These are phyloP conservation scores for Colletotrichum euphorbiae DNA, from an alignment of 2,329 filamentous ascomycete genomes.

Conservation along the genomic window DNA sequence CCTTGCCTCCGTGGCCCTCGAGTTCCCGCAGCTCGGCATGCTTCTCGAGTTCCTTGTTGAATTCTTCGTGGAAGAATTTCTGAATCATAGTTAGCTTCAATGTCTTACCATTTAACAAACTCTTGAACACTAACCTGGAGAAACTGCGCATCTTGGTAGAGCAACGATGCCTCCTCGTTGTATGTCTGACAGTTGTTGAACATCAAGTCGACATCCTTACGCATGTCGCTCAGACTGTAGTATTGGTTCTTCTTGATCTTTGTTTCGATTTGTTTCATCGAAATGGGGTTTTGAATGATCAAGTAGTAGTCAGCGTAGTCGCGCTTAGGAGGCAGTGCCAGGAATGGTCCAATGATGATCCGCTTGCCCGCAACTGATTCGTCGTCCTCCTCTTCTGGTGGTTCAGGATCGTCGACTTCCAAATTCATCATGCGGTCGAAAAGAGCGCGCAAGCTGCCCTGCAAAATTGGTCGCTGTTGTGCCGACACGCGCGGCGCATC, in stretches of 20 bases:
- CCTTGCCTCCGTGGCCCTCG: constrained; percentile 58
- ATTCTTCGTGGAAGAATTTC: constrained; percentile 68
- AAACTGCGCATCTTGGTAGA: constrained; percentile 91
- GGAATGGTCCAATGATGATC: constrained; percentile 91
- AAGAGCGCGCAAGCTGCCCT: constrained; percentile 80
- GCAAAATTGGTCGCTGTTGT: constrained; percentile 80
- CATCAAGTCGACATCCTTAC: constrained; percentile 83
- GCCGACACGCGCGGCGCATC: constrained; percentile 64
- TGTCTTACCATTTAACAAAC: constrained; percentile 5
- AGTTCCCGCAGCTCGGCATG: constrained; percentile 68
- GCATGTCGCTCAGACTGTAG: constrained; percentile 81
- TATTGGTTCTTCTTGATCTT: constrained; percentile 98
- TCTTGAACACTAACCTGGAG: constrained; percentile 76
- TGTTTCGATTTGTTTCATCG: constrained; percentile 93
- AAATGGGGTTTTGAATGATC: constrained; percentile 91
- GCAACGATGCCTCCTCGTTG: constrained; percentile 93
- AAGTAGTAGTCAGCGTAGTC: constrained; percentile 96
- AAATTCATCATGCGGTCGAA: constrained; percentile 86
- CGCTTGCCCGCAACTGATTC: constrained; percentile 73
- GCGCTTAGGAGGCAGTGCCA: constrained; percentile 88
- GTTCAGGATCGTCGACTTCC: constrained; percentile 79
- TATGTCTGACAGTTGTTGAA: constrained; percentile 94
- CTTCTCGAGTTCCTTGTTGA: constrained; percentile 64
- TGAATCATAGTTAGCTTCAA: constrained; percentile 53
- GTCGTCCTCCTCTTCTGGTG: constrained; percentile 66